Percentiles rank a stretch among this genome's conserved stretches.
Evolutionary conservation across 2,329 filamentous ascomycete species (phyloP).

Genomic region (Trichoderma sp.): DNA sequence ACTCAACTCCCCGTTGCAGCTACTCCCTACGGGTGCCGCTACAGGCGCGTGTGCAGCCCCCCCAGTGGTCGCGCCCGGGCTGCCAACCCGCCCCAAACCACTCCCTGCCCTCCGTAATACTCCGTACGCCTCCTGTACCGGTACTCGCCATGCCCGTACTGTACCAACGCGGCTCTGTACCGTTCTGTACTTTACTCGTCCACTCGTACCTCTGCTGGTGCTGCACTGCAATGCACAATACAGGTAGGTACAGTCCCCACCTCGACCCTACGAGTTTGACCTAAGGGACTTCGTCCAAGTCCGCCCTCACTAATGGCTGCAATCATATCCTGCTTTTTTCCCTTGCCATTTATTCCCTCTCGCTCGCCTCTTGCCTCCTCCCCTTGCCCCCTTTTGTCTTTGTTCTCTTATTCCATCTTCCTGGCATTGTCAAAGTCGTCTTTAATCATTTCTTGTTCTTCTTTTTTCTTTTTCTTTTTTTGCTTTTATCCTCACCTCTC

Average conservation of each 20-base stretch:
- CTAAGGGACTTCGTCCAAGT: constrained; percentile 6
- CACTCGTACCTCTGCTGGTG: not conserved
- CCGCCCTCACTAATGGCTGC: constrained; percentile 18
- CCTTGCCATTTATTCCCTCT: constrained; percentile 21
- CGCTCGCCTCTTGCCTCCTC: constrained; percentile 15
- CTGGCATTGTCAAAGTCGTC: constrained; percentile 4
- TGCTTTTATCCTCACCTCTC: not conserved
- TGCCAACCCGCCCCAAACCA: not conserved
- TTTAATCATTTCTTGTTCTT: not conserved
- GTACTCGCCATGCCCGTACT: not conserved
- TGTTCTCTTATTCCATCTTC: constrained; percentile 3
- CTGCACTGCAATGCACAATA: not conserved
- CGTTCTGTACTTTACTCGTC: not conserved
- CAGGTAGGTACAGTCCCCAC: constrained; percentile 9
- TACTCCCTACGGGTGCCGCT: not conserved
- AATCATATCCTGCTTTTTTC: constrained; percentile 20
- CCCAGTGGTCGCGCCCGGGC: not conserved
- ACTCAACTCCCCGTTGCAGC: not conserved
- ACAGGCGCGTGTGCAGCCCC: constrained; percentile 1
- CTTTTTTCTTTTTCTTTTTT: not conserved
- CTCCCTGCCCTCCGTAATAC: constrained; percentile 14
- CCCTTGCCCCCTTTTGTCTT: constrained; percentile 22
- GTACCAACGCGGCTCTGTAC: not conserved
- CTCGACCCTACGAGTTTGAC: constrained; percentile 14
- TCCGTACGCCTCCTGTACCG: constrained; percentile 9